Evolutionary conservation across 2,329 filamentous ascomycete genomes (phyloP), one percentile per base, ranked within the genome.

Genomic region (Pseudogymnoascus sp.): DNA sequence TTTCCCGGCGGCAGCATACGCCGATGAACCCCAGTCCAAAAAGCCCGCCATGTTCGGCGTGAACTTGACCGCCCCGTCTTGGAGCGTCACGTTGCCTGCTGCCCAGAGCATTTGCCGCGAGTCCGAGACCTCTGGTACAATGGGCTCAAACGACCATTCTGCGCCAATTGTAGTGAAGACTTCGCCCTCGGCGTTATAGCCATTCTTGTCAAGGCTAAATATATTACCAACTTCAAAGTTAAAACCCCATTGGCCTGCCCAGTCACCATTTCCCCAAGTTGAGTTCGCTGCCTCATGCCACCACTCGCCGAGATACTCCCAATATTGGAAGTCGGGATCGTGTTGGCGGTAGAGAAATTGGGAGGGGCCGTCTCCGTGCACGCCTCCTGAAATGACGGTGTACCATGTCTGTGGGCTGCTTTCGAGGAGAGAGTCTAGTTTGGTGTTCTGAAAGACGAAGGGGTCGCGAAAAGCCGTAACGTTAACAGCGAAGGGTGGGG

Each of bases 211-310:
- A 2, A 80, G 67, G 13, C 72, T 68, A 67, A 80, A 78, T 14
- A 78, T 65, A 42, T 79, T 80, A 19, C 65, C 71, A 10, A 78
- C 76, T 66, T 81, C 79, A 44, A 79, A 79, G 65, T 81, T 81
- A 71, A 73, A 80, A 0, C 76, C 76, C 66, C 72, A 77, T 1
- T 71, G 69, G 1, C 76, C 76, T 1, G 73, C 74, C 72, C 74
- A 75, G 19, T 68, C 59, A 7, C 73, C 73, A 21, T 69, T 67
- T 2, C 73, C 73, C 73, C 74, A 75, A 0, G 73, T 75, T 3
- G 73, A 67, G 63, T 75, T 75, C 16, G 71, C 72, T n/a, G 67
- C 62, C 63, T 79, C 77, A 21, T 76, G 73, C 76, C 76, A 75
- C 77, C 76, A 73, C 63, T 76, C 63, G 21, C 72, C 72, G 16